Percentiles rank a stretch among this genome's conserved stretches.
Evolutionary conservation across 108 stramenopile species (phyloP).

Genomic region (Aurantiochytrium sp.): DNA sequence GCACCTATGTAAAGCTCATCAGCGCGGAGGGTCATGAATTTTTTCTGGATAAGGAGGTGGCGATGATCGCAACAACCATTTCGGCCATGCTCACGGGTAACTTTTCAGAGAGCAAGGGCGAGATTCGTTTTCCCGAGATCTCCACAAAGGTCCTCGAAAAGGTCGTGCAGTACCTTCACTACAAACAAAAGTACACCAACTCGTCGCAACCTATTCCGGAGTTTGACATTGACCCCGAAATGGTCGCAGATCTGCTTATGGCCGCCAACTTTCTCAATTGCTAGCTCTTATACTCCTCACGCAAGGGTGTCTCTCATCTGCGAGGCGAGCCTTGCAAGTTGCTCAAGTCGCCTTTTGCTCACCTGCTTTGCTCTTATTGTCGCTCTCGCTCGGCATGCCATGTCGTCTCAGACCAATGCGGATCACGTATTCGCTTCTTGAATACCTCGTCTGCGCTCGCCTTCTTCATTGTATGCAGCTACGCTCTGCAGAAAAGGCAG

Average conservation of each 20-base stretch:
- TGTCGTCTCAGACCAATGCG: too few species aligned
- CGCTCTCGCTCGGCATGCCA: too few species aligned
- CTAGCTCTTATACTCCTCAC: background rate
- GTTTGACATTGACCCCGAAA: constrained; percentile 55
- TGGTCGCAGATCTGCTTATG: constrained; percentile 56
- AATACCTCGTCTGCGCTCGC: too few species aligned
- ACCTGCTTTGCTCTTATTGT: too few species aligned
- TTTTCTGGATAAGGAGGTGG: constrained; percentile 49
- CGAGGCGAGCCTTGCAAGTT: too few species aligned
- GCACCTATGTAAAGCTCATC: background rate
- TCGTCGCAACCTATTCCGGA: constrained; percentile 44
- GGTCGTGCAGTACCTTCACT: constrained; percentile 51
- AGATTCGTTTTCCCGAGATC: constrained; percentile 55
- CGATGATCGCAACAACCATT: constrained; percentile 53
- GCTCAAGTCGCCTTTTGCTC: too few species aligned
- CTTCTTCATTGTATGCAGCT: too few species aligned
- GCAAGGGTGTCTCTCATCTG: too few species aligned
- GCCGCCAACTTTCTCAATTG: constrained; percentile 59
- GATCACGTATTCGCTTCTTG: too few species aligned
- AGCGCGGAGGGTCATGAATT: constrained; percentile 63
- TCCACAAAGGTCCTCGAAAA: constrained; percentile 54
- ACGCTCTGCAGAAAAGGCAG: too few species aligned
- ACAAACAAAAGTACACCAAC: constrained; percentile 47
- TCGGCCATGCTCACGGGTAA: constrained; percentile 50
- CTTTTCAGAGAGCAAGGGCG: constrained; percentile 35